Evolutionary conservation across 2,329 filamentous ascomycete species (phyloP).

Genomic region (Aspergillus versicolor): DNA sequence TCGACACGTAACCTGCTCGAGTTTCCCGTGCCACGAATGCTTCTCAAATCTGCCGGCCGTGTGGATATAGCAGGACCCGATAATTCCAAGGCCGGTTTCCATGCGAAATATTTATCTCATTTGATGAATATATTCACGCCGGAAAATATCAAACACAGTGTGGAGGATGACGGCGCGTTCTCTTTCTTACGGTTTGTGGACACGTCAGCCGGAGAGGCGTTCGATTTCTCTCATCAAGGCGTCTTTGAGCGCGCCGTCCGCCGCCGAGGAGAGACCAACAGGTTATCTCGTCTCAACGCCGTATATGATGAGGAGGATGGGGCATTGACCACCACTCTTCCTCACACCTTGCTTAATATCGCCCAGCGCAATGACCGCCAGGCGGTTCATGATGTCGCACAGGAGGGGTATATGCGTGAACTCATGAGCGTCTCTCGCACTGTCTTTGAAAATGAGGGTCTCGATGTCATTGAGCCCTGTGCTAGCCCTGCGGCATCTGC

Average conservation of each 20-base stretch:
- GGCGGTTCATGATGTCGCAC: conserved; percentile 67
- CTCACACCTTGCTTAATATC: conserved; percentile 80
- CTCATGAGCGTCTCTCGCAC: conserved; percentile 76
- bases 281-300: conserved; percentile 66
- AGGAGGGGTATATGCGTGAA: conserved; percentile 69
- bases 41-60: conserved; percentile 80
- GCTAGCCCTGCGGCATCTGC: conserved; percentile 76
- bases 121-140: conserved; percentile 90
- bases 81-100: conserved; percentile 77
- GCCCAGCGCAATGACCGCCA: conserved; percentile 65
- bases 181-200: conserved; percentile 90
- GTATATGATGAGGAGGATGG: conserved; percentile 66
- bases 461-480: conserved; percentile 77
- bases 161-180: conserved; percentile 65
- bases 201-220: conserved; percentile 70
- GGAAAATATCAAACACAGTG: conserved; percentile 69
- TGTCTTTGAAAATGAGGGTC: conserved; percentile 67
- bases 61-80: conserved; percentile 70
- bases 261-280: conserved; percentile 51
- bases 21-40: conserved; percentile 74
- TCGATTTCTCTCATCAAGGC: conserved; percentile 65
- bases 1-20: conserved; percentile 84
- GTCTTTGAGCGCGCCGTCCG: conserved; percentile 72
- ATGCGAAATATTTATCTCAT: conserved; percentile 71
- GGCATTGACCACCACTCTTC: conserved; percentile 63